Conservation (phyloP, 345 rosid species). For the Mallotus nudiflorus region DNA sequence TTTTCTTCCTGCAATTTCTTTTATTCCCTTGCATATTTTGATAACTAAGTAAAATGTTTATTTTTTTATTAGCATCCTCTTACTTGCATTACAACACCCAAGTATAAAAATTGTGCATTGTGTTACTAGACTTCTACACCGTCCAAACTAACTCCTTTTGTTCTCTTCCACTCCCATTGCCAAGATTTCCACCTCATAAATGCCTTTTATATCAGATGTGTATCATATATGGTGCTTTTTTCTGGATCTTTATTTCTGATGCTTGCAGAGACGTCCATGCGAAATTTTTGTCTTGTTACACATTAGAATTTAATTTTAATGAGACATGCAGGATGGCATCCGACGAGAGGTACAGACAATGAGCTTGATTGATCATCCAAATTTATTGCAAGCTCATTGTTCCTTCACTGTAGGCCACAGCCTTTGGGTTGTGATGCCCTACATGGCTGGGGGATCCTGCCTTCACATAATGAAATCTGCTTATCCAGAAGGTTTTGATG, state of each 20-base stretch:
- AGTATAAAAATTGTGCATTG: background rate
- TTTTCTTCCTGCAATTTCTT: background rate
- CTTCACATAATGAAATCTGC: conserved; percentile 89
- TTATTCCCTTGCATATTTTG: too few relatives aligned
- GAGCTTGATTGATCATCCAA: conserved; percentile 88
- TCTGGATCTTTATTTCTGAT: background rate
- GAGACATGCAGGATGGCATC: conserved; percentile 78
- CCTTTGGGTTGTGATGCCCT: conserved; percentile 99
- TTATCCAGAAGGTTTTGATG: conserved; percentile 88
- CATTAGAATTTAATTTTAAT: background rate
- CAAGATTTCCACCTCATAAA: background rate
- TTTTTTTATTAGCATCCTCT: background rate
- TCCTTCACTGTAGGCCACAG: conserved; percentile 75
- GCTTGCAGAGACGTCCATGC: background rate
- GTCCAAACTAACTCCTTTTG: background rate
- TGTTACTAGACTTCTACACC: background rate
- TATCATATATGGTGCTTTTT: conserved; percentile 8
- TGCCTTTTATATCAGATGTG: background rate
- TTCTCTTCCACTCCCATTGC: background rate
- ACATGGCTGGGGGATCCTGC: conserved; percentile 99
- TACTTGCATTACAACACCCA: background rate
- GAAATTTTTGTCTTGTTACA: background rate
- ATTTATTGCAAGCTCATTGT: conserved; percentile 80
- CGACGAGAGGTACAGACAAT: conserved; percentile 96
- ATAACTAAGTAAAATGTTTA: too few relatives aligned